Percentiles rank a stretch among this genome's conserved stretches.
Conservation (phyloP, 345 rosid species). For the Pistacia vera region DNA sequence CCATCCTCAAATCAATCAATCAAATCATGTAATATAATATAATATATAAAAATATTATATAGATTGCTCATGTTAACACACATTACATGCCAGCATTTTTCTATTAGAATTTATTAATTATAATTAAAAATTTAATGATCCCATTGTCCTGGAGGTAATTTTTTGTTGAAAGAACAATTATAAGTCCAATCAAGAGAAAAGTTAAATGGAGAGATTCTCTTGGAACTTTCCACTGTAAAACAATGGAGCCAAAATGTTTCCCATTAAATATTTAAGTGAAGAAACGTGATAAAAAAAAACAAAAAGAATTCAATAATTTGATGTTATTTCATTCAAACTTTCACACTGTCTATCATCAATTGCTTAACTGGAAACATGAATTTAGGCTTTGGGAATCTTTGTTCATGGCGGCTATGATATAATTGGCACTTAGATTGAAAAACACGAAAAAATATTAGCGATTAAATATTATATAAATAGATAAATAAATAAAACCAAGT, state of each 20-base stretch:
- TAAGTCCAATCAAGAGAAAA: not conserved
- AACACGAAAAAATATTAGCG: no score
- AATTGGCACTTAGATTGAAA: no score
- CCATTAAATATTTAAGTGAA: not conserved
- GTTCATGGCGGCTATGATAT: not conserved
- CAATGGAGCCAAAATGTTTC: slow-evolving; percentile 2
- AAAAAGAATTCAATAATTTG: not conserved
- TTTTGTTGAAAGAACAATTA: not conserved
- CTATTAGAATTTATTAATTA: no score
- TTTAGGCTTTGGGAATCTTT: slow-evolving; percentile 1
- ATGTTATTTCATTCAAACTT: not conserved
- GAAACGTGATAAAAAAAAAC: not conserved
- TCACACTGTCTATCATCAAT: not conserved
- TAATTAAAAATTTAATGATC: not conserved
- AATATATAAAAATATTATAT: not conserved
- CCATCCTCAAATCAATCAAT: not conserved
- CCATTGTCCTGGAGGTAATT: not conserved
- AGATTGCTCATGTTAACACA: no score
- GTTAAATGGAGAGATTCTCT: not conserved
- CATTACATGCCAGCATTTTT: not conserved
- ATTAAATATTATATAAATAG: no score
- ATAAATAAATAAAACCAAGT: no score
- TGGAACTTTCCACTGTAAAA: not conserved
- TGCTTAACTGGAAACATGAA: not conserved
- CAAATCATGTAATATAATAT: not conserved